Evolutionary conservation across 2,329 filamentous ascomycete genomes (phyloP).

Genomic region (Exophiala lecanii-corni): DNA sequence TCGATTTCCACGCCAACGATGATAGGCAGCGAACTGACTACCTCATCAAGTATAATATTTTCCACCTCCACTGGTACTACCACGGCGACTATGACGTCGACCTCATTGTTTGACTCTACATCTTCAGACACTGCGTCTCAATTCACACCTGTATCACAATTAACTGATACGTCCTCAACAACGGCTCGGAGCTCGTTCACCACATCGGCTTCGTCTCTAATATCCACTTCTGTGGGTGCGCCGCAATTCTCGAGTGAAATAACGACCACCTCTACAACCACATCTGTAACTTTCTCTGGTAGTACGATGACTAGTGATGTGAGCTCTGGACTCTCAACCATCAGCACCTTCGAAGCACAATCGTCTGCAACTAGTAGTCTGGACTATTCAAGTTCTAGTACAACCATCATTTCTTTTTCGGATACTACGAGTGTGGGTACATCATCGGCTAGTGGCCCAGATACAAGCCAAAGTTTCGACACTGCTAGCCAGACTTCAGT

Average conservation of each 20-base stretch:
- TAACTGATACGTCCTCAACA: not conserved
- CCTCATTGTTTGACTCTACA: not conserved
- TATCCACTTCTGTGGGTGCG: not conserved
- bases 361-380: no score
- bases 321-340: no score
- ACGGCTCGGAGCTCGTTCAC: not conserved
- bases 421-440: not conserved
- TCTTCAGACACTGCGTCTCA: not conserved
- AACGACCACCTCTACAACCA: not conserved
- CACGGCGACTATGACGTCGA: not conserved
- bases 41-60: not conserved
- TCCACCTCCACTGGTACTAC: not conserved
- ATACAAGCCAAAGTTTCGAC: no score
- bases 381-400: no score
- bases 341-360: not conserved
- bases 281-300: not conserved
- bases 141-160: not conserved
- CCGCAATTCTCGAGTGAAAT: not conserved
- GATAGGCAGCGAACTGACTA: not conserved
- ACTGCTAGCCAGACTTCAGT: not conserved
- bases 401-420: not conserved
- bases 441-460: not conserved
- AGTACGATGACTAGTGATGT: not conserved
- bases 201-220: not conserved
- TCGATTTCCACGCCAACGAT: not conserved